These are phyloP conservation scores for Nannochloropsis granulata DNA, from an alignment of 108 stramenopile genomes.

Conservation along the genomic window DNA sequence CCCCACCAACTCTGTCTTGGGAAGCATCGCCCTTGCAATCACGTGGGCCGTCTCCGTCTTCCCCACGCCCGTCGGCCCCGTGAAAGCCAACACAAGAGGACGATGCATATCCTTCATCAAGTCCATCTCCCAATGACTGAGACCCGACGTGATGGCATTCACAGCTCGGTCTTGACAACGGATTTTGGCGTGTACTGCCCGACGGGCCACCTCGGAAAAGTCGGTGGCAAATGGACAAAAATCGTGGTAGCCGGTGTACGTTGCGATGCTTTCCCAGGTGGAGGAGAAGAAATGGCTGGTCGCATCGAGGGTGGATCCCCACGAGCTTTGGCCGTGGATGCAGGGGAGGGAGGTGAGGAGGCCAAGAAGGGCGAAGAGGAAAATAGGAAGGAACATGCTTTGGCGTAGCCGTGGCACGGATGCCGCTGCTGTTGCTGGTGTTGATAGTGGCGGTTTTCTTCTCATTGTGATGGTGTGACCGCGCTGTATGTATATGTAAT, in stretches of 20 bases:
- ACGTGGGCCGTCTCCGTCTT: slow-evolving; percentile 32
- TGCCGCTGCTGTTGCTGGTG: too few relatives aligned
- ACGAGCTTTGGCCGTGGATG: not conserved
- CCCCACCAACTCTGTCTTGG: slow-evolving; percentile 2
- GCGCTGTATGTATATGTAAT: too few relatives aligned
- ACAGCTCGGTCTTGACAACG: not conserved
- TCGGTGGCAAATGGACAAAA: not conserved
- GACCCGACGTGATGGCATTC: not conserved
- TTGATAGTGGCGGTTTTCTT: too few relatives aligned
- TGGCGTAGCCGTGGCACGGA: too few relatives aligned
- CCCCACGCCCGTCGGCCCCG: slow-evolving; percentile 29
- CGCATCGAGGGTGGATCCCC: not conserved
- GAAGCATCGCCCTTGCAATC: slow-evolving; percentile 17
- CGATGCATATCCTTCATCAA: not conserved
- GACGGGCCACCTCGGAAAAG: not conserved
- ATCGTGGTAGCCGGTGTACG: not conserved
- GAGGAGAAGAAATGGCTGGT: not conserved
- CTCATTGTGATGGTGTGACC: too few relatives aligned
- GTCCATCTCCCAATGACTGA: not conserved
- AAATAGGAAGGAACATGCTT: not conserved
- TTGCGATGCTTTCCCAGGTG: not conserved
- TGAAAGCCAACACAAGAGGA: slow-evolving; percentile 25
- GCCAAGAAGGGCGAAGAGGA: not conserved
- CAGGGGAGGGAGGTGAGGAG: not conserved
- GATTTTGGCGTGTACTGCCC: not conserved